Evolutionary conservation across 2,329 filamentous ascomycete genomes (phyloP).

Genomic region (Aspergillus chevalieri): DNA sequence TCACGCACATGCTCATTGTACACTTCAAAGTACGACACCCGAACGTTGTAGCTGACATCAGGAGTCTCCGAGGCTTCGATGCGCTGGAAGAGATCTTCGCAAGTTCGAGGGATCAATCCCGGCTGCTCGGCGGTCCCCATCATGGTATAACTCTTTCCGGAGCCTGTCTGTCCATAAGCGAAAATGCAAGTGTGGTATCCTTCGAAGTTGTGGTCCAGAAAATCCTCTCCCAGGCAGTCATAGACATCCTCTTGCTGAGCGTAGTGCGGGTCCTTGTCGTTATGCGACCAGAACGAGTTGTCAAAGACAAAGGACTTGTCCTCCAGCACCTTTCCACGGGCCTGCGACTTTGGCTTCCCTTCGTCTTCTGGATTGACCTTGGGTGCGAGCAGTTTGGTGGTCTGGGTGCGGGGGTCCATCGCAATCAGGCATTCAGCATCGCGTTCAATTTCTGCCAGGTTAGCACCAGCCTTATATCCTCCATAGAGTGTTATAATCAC

Average conservation of each 20-base stretch:
- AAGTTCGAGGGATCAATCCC: constrained; percentile 89
- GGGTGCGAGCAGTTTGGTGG: constrained; percentile 72
- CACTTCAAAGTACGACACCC: constrained; percentile 97
- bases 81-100: constrained; percentile 89
- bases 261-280: constrained; percentile 73
- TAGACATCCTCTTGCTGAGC: constrained; percentile 91
- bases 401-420: constrained; percentile 84
- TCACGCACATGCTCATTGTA: constrained; percentile 99
- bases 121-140: constrained; percentile 85
- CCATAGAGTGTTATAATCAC: constrained; percentile 3
- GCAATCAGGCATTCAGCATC: constrained; percentile 77
- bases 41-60: constrained; percentile 93
- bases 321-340: constrained; percentile 65
- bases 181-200: constrained; percentile 99
- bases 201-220: constrained; percentile 98
- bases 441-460: constrained; percentile 65
- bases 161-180: constrained; percentile 95
- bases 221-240: constrained; percentile 88
- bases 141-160: constrained; percentile 96
- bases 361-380: constrained; percentile 45
- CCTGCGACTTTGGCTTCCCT: constrained; percentile 55
- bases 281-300: constrained; percentile 96
- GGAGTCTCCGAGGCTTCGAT: constrained; percentile 80
- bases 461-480: neutral
- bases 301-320: constrained; percentile 94